Conservation (phyloP, 225 moss, liverwort and hornwort genomes). For the Sphagnum tenellum region DNA sequence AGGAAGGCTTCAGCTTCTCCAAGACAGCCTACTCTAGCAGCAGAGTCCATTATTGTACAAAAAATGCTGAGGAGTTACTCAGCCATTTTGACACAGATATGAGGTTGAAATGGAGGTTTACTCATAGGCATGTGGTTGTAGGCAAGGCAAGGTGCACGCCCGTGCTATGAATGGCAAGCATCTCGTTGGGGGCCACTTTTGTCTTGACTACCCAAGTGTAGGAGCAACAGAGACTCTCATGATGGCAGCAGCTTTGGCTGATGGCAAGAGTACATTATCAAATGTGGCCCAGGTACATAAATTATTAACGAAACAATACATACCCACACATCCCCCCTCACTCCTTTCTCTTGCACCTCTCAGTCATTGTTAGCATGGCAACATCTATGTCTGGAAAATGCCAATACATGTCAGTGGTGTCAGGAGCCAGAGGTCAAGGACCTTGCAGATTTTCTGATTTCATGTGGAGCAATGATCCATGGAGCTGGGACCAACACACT, state of each 20-base stretch:
- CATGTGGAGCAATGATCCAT: conserved; percentile 78
- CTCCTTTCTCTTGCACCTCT: neutral
- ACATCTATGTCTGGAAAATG: neutral
- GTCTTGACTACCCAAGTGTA: conserved; percentile 94
- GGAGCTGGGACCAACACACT: conserved; percentile 79
- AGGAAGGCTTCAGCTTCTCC: no score
- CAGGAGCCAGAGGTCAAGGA: conserved; percentile 98
- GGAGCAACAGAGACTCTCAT: conserved; percentile 98
- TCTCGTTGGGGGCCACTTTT: conserved; percentile 75
- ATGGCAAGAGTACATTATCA: conserved; percentile 68
- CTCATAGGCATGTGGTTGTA: conserved; percentile 35
- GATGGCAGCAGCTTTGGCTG: conserved; percentile 97
- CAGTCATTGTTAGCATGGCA: neutral
- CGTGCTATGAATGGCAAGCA: conserved; percentile 67
- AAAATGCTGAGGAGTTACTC: no score
- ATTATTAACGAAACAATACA: no score
- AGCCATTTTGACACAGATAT: no score
- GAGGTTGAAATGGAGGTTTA: conserved; percentile 1
- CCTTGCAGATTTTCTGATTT: conserved; percentile 82
- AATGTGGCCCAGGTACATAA: conserved; percentile 82
- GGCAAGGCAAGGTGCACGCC: conserved; percentile 89
- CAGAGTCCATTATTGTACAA: no score
- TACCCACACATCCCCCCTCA: neutral
- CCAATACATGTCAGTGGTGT: neutral
- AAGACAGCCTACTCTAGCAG: no score